Evolutionary conservation across 2,329 filamentous ascomycete genomes (phyloP).

Genomic region (Byssothecium circinans): DNA sequence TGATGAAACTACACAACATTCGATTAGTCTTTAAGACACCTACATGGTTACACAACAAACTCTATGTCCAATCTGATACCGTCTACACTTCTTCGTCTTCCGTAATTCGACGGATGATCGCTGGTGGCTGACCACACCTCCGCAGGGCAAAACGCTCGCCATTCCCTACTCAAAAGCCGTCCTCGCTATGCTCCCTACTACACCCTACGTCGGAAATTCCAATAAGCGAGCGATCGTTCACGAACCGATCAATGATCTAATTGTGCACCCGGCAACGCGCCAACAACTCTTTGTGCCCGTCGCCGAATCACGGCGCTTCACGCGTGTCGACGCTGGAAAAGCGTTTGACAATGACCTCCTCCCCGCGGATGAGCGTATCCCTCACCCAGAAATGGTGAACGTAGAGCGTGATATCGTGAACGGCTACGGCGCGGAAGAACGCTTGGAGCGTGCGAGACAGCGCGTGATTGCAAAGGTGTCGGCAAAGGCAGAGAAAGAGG

Average conservation of each 20-base stretch:
- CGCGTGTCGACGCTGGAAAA: constrained; percentile 65
- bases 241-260: constrained; percentile 67
- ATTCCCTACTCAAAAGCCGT: constrained; percentile 76
- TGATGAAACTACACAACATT: constrained; percentile 73
- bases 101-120: background rate
- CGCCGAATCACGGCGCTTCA: constrained; percentile 65
- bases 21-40: constrained; percentile 99
- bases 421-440: constrained; percentile 39
- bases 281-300: constrained; percentile 64
- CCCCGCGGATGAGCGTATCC: constrained; percentile 64
- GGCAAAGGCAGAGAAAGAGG: constrained; percentile 44
- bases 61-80: constrained; percentile 74
- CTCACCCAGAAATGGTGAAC: constrained; percentile 61
- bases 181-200: constrained; percentile 74
- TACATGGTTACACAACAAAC: constrained; percentile 78
- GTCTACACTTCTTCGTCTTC: background rate
- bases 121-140: constrained; percentile 19
- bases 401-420: constrained; percentile 42
- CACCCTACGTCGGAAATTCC: constrained; percentile 47
- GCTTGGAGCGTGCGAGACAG: constrained; percentile 33
- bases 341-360: constrained; percentile 62
- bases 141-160: constrained; percentile 74
- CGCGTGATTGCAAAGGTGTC: constrained; percentile 34
- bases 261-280: constrained; percentile 58
- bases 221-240: constrained; percentile 49